phyloP scores from a whole-genome alignment of 768 basidiomycete genomes.

The Tylopilus plumbeoviolaceoides region DNA sequence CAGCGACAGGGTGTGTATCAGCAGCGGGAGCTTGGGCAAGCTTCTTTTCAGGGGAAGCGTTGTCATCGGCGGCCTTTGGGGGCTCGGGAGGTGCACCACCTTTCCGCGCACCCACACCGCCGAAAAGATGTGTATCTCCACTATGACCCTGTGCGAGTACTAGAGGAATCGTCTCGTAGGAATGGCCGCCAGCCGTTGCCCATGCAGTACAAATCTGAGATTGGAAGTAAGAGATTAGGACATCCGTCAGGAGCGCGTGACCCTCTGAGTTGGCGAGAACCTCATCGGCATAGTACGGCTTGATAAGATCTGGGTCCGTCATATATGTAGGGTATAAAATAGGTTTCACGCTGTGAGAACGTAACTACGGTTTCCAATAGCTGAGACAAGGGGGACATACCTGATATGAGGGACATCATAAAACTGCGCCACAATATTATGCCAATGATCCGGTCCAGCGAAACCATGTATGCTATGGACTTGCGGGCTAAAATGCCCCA shows the following conservation, averaged over 20 bases:
- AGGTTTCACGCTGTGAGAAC: constrained; percentile 60
- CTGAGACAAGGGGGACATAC: constrained; percentile 28
- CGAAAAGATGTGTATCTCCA: constrained; percentile 61
- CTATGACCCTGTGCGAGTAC: constrained; percentile 37
- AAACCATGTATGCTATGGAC: constrained; percentile 75
- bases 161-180: constrained; percentile 54
- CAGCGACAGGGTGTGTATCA: constrained; percentile 16
- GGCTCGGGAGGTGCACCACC: constrained; percentile 57
- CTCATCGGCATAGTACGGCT: constrained; percentile 76
- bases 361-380: not conserved
- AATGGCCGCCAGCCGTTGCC: constrained; percentile 64
- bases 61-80: constrained; percentile 29
- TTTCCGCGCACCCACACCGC: constrained; percentile 79
- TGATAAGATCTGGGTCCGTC: constrained; percentile 56
- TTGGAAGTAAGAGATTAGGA: constrained; percentile 89
- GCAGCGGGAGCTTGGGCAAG: constrained; percentile 7
- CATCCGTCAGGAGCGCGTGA: constrained; percentile 85
- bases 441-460: constrained; percentile 86
- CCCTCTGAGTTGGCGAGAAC: constrained; percentile 77
- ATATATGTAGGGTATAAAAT: constrained; percentile 82
- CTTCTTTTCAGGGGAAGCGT: constrained; percentile 29
- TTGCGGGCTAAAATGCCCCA: constrained; percentile 95
- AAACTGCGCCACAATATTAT: constrained; percentile 89
- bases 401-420: constrained; percentile 94
- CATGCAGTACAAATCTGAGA: constrained; percentile 85